Base-by-base conservation (phyloP, 2,329 filamentous ascomycete species). In the Clonostachys chloroleuca region DNA sequence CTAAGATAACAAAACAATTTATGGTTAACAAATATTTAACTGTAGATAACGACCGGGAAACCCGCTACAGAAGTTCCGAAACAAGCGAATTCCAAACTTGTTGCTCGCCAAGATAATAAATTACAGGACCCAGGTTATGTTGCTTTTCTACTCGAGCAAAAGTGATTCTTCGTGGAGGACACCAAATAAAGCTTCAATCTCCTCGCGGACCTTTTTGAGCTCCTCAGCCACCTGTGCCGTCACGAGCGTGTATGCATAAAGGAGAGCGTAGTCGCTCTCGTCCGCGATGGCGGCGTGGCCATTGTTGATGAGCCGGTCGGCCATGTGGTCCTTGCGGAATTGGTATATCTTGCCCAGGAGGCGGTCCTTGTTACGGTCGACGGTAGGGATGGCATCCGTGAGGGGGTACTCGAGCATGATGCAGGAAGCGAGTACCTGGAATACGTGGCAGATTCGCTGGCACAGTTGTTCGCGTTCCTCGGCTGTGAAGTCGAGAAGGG, bases 401-500 rank as follows among this genome's bases (percentile, higher is more conserved):
- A 99, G 75, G 1, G 94, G 92, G 58, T 96, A 97, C 67, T 96
- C 92, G 9, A 97, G 78, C 75, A 95, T 96, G 70, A 97, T 83
- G 13, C 89, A 95, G 40, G 88, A 94, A 2, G 94, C 94, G 52
- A 99, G 80, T 6, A 97, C 94, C 60, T 83, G 76, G 53, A 82
- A 82, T 14, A 99, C 78, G 75, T 97, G 94, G 61, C 90, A 95
- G 57, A 97, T 95, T 45, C 94, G 84, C 46, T 88, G 83, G 57
- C 90, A 95, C 34, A 99, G 76, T 51, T 92, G 83, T 10, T 79
- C 81, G 46, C 94, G 81, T 66, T 99, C 92, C 9, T 81, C 73
- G 5, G 81, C 77, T 2, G 94, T 97, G 62, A 88, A 91, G 52
- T 81, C 77, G 36, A 99, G 72, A 36, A 97, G 78, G 9, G 86